Evolutionary conservation across 805 yeast species (phyloP), one percentile per base, ranked within the genome.

Genomic region (Isabelozyma pseudorhagii): DNA sequence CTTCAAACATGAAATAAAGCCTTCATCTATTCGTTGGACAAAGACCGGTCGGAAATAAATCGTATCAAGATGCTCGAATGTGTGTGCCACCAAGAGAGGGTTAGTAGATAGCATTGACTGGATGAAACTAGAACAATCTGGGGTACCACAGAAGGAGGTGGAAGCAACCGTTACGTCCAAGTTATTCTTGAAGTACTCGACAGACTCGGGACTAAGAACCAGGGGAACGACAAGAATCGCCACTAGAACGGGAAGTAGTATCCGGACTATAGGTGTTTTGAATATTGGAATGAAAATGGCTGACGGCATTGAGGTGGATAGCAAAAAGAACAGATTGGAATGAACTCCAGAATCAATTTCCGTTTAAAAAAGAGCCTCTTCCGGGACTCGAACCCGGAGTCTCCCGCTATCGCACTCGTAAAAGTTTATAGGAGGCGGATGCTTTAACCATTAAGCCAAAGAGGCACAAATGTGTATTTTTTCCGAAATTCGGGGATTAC

Each of bases 381-480:
- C 71, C 69, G 71, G 71, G 71, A 66, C 71, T 66, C 71, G 71
- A 66, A 66, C 71, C 71, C 71, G 69, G 71, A 66, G 67, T 66
- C 71, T 65, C 56, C 69, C 68, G 64, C 69, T 66, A 21, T 14
- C 36, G 36, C 36, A 31, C 36, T 10, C 10, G 4, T 17, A 21
- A 8, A 11, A 34, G 14, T 40, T 2, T 27, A 3, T 66, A 66
- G 71, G 71, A 66, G 71, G 69, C 77, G 77, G 78, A 72, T 73
- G 78, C 78, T 77, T 73, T 74, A 74, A 73, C 78, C 78, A 75
- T 74, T 74, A 71, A 77, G 78, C 78, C 78, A 74, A 42, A 42
- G 45, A 31, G 38, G 45, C 45, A 15, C 17, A 38, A 38, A 38
- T 15, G 36, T 21, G 25, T 21, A 5, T 21, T 21, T 21, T 21